These are phyloP conservation scores for Penicillium pulvis DNA, from an alignment of 495 filamentous ascomycete genomes.

Conservation along the genomic window DNA sequence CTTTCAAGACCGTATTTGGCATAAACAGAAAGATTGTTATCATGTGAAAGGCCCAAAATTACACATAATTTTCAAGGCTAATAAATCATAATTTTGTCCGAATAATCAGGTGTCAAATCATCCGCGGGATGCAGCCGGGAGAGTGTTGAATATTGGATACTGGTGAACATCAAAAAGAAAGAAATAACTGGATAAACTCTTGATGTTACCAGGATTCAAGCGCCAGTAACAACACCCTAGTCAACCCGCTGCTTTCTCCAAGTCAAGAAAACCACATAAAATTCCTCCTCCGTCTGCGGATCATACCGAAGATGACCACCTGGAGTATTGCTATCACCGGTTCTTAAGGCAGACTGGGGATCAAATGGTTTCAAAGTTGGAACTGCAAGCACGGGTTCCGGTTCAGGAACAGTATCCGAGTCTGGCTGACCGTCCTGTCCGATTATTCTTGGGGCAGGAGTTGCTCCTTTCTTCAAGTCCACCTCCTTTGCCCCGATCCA, in stretches of 20 bases:
- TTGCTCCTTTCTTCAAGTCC: constrained; percentile 5
- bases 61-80: too few relatives aligned
- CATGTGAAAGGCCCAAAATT: too few relatives aligned
- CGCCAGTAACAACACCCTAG: background rate
- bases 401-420: background rate
- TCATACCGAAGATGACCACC: background rate
- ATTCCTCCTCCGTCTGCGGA: background rate
- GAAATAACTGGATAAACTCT: too few relatives aligned
- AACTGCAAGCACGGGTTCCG: background rate
- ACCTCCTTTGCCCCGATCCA: constrained; percentile 17
- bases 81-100: too few relatives aligned
- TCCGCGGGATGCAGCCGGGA: too few relatives aligned
- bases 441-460: background rate
- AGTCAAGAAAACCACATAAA: constrained; percentile 14
- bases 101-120: too few relatives aligned
- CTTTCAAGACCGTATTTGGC: too few relatives aligned
- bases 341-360: background rate
- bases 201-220: too few relatives aligned
- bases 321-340: background rate
- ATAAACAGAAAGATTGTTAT: too few relatives aligned
- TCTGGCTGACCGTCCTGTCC: background rate
- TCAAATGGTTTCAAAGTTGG: background rate
- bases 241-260: constrained; percentile 6
- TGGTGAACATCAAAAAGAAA: too few relatives aligned
- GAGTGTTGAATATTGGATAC: too few relatives aligned